phyloP scores from a whole-genome alignment of 176 grass and related monocot genomes.

The Cenchrus americanus region DNA sequence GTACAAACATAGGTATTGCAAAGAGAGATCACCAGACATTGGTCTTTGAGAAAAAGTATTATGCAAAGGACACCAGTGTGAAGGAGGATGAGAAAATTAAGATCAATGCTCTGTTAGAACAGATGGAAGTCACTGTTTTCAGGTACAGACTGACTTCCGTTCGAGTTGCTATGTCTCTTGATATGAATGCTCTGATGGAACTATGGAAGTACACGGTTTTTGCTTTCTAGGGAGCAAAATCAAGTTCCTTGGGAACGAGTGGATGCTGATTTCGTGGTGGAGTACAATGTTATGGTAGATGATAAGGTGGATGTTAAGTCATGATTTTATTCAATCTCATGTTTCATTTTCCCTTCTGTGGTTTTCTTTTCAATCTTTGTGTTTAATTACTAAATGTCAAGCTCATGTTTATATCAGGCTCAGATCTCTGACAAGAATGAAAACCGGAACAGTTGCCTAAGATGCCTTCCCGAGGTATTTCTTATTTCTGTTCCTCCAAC shows the following conservation, averaged over 20 bases:
- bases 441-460: not conserved
- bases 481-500: not conserved
- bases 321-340: not conserved
- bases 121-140: not conserved
- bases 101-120: not conserved
- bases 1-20: not conserved
- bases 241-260: not conserved
- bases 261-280: not conserved
- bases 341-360: not conserved
- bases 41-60: not conserved
- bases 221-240: not conserved
- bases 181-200: not conserved
- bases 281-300: not conserved
- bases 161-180: not conserved
- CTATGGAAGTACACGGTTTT: not conserved
- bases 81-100: not conserved
- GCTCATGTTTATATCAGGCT: not conserved
- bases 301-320: not conserved
- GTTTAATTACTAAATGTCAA: not conserved
- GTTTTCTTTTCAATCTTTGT: not conserved
- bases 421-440: not conserved
- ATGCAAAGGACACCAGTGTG: not conserved
- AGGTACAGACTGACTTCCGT: not conserved
- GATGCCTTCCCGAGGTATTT: not conserved
- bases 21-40: not conserved